Base-by-base conservation (phyloP, 1,284 basidiomycete species). In the Hymenochaete sp. region DNA sequence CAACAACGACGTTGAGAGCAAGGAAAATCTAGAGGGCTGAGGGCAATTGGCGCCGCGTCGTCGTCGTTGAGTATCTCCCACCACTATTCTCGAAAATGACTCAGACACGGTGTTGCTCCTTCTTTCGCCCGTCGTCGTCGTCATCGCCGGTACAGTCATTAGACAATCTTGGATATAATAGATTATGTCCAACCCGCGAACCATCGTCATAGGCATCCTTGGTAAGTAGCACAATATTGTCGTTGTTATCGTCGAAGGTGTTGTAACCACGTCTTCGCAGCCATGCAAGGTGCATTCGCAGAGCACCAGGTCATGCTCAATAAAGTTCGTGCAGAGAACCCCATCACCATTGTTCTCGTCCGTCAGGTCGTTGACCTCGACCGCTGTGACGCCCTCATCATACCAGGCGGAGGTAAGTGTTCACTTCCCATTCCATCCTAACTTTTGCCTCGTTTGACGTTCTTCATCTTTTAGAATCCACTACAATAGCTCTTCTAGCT, bases 271-370 rank as follows among this genome's bases (percentile, higher is more conserved):
- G 29, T 19, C 35, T 46, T 22, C 19, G 49, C 62, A 82, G 95
- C 93, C 42, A 72, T 97, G 35, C 95, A 97, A 64, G 95, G 93
- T 43, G 92, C 93, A 3, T 98, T 97, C 60, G 73, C 76, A 29
- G 93, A 98, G 66, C 95, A 98, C 63, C 72, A 85, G 59, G 64
- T 67, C 9, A 77, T 81, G 52, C 68, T 93, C 44, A 72, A 79
- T 58, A 76, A 72, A 49, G 59, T 86, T 31, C 62, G 68, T 24
- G 59, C 69, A 31, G 64, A 67, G 50, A 61, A 62, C 40, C 68
- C 63, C 50, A 62, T 84, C 47, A 55, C 57, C 24, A 66, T 77
- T 33, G 60, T 79, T n/a, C 75, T 82, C 10, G 84, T 98, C 22
- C 83, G 87, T 38, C 88, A 79, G 1, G 67, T 74, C 3, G 76